Evolutionary conservation across 495 filamentous ascomycete species (phyloP).

Genomic region (Penicillium fimorum): DNA sequence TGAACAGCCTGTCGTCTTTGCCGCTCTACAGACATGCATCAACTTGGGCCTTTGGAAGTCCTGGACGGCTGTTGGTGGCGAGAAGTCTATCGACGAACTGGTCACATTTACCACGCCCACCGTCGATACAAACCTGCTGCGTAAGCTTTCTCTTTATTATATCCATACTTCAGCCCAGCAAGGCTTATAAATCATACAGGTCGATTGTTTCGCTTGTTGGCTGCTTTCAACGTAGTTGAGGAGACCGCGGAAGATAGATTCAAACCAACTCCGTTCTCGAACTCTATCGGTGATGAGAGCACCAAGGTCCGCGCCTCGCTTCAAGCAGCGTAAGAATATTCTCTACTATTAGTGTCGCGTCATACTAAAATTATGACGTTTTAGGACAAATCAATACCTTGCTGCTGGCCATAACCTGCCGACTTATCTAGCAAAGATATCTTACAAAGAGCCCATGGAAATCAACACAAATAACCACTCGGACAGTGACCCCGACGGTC

Average conservation of each 20-base stretch:
- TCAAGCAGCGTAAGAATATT: conserved; percentile 33
- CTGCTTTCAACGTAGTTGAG: conserved; percentile 36
- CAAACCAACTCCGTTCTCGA: conserved; percentile 37
- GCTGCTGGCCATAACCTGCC: conserved; percentile 29
- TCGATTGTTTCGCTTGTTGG: conserved; percentile 42
- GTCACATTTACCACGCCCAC: conserved; percentile 19
- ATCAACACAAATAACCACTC: conserved; percentile 30
- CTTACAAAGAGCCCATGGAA: conserved; percentile 38
- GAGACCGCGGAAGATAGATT: conserved; percentile 37
- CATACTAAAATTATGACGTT: not conserved
- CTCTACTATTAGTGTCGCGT: not conserved
- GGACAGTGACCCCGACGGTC: conserved; percentile 32
- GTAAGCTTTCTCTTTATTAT: conserved; percentile 5
- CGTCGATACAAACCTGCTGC: conserved; percentile 28
- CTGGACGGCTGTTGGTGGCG: conserved; percentile 27
- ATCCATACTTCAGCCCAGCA: too few relatives aligned
- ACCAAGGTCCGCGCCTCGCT: conserved; percentile 36
- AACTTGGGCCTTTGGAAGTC: conserved; percentile 28
- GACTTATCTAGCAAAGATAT: conserved; percentile 35
- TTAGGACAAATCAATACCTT: conserved; percentile 29
- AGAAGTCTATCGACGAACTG: conserved; percentile 27
- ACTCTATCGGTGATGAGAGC: conserved; percentile 34
- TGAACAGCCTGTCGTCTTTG: conserved; percentile 30
- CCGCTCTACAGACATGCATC: conserved; percentile 32
- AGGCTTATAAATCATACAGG: conserved; percentile 16